Evolutionary conservation across 2,329 filamentous ascomycete genomes (phyloP).

Genomic region (Fonsecaea nubica): DNA sequence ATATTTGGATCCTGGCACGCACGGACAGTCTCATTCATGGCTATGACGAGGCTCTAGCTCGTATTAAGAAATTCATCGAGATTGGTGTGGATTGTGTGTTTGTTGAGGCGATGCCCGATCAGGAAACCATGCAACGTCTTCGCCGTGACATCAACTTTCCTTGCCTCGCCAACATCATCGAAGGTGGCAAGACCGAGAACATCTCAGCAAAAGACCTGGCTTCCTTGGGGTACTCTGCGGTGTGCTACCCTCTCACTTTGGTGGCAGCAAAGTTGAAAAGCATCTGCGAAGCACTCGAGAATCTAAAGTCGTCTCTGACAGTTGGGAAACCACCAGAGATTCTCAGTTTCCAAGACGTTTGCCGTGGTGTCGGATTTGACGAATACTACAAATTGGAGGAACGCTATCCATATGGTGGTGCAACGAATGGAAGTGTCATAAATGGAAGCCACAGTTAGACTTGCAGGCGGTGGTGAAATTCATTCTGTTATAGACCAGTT

Average conservation of each 20-base stretch:
- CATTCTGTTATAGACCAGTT: no score
- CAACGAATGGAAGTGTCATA: no score
- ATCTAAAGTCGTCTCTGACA: conserved; percentile 52
- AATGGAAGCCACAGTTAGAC: no score
- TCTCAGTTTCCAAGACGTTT: conserved; percentile 54
- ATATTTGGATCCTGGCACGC: conserved; percentile 56
- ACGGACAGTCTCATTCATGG: conserved; percentile 53
- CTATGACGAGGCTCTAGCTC: conserved; percentile 54
- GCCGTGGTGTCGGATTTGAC: conserved; percentile 55
- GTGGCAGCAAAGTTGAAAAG: conserved; percentile 54
- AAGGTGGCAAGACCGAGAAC: conserved; percentile 53
- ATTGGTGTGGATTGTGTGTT: conserved; percentile 57
- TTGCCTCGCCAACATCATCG: conserved; percentile 54
- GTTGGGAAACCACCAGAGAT: conserved; percentile 53
- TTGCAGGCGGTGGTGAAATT: no score
- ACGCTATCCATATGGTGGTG: conserved; percentile 10
- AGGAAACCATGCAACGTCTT: conserved; percentile 51
- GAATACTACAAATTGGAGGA: conserved; percentile 47
- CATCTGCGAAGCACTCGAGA: conserved; percentile 48
- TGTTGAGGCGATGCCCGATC: conserved; percentile 54
- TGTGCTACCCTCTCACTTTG: conserved; percentile 55
- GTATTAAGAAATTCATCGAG: conserved; percentile 51
- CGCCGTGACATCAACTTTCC: conserved; percentile 50
- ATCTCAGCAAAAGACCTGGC: conserved; percentile 50
- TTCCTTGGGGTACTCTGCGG: conserved; percentile 48